Evolutionary conservation across 2,329 filamentous ascomycete genomes (phyloP).

Genomic region (Diaporthe helianthi): DNA sequence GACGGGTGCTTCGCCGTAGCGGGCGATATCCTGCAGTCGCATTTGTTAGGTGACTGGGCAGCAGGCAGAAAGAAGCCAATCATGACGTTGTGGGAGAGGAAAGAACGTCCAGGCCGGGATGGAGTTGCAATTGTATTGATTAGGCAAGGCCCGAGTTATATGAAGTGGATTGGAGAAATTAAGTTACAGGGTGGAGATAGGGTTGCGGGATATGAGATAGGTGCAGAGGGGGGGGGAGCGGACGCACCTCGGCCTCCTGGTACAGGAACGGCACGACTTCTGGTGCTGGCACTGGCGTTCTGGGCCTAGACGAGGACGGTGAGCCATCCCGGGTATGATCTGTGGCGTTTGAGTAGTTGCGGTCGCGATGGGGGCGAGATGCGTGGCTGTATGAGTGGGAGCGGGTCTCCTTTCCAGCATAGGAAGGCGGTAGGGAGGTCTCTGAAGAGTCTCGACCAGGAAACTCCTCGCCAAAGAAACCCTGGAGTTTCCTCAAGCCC

Average conservation of each 20-base stretch:
- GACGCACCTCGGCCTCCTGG: slow-evolving; percentile 79
- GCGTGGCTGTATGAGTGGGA: slow-evolving; percentile 68
- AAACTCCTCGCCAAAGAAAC: slow-evolving; percentile 92
- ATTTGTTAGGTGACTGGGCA: slow-evolving; percentile 27
- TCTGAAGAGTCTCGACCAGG: slow-evolving; percentile 78
- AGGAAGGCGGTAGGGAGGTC: slow-evolving; percentile 63
- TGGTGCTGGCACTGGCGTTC: slow-evolving; percentile 85
- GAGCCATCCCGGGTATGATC: slow-evolving; percentile 78
- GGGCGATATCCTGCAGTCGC: slow-evolving; percentile 70
- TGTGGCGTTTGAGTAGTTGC: slow-evolving; percentile 81
- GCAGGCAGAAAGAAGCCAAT: not conserved
- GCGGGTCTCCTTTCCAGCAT: slow-evolving; percentile 65
- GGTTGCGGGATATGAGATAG: slow-evolving; percentile 37
- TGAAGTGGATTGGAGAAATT: slow-evolving; percentile 35
- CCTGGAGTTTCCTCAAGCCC: slow-evolving; percentile 83
- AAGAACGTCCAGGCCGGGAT: slow-evolving; percentile 26
- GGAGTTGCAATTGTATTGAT: slow-evolving; percentile 36
- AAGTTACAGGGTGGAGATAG: slow-evolving; percentile 37
- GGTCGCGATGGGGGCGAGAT: slow-evolving; percentile 67
- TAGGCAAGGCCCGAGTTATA: slow-evolving; percentile 29
- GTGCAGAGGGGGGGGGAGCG: slow-evolving; percentile 35
- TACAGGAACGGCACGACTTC: slow-evolving; percentile 98
- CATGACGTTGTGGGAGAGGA: slow-evolving; percentile 19
- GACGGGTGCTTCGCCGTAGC: slow-evolving; percentile 80
- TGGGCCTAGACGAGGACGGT: slow-evolving; percentile 76